Evolutionary conservation across 208 protist genomes (phyloP), one percentile per base, ranked within the genome.

Genomic region (Trypanosoma grayi): DNA sequence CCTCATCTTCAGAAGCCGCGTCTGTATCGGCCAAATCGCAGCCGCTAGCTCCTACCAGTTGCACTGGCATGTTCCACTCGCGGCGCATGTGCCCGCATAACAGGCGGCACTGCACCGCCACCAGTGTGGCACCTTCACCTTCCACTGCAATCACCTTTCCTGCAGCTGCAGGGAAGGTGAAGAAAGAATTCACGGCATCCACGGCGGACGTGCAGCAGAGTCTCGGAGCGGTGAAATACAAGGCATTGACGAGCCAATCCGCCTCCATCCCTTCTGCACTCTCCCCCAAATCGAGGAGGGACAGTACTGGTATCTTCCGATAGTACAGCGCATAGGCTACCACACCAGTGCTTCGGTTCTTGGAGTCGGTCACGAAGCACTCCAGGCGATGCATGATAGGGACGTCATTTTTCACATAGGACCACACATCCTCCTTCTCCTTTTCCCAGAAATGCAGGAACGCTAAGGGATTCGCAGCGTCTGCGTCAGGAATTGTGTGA

Each of bases 251-350:
- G 43, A 64, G 43, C 50, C 56, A 58, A 46, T 66, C 59, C 11
- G 55, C 72, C 4, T 20, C 52, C 24, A 8, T 31, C 3, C 48
- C 48, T 9, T 39, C 24, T 48, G 13, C 5, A 45, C 31, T 40
- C 14, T 36, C 10, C 43, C 11, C 16, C 11, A 37, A 18, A 7
- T 45, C 31, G 8, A 16, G 28, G 25, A 87, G 76, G 6, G 75
- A 74, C 14, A 88, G 45, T 14, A 92, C 81, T 2, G 85, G 85
- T 70, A 92, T 88, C 57, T 83, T 64, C 18, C 77, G 68, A 14
- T 60, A 68, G 57, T 88, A 77, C 45, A 92, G 50, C 1, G 85
- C 85, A 57, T 92, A 92, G 27, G 77, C 59, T 13, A 88, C 79
- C 9, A 58, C 73, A 10, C 78, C 85, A 30, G 70, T 56, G 6